Evolutionary conservation across 2,329 filamentous ascomycete genomes (phyloP), one percentile per base, ranked within the genome.

Genomic region (Lizonia empirigonia): DNA sequence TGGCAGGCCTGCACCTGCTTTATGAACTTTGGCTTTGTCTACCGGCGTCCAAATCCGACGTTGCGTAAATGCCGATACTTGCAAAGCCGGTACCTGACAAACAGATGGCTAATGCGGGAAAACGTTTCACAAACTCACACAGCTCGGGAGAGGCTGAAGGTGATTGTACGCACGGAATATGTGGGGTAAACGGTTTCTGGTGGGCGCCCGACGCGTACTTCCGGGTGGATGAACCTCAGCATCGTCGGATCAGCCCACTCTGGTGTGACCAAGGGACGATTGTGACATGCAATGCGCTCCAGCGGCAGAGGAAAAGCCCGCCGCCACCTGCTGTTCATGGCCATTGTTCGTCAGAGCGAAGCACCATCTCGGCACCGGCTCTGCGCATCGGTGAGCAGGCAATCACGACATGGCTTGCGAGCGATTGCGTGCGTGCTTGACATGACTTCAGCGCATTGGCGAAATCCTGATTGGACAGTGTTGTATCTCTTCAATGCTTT

Each of bases 181-280:
- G 48, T 53, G 46, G 48, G 44, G 47, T 49, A 45, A 40, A 4
- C 19, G 15, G 10, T n/a, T 26, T 30, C n/a, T 36, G 10, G 33
- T 44, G 32, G 24, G 50, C 38, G 20, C 35, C 19, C 42, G 39
- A 50, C n/a, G 30, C 23, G 41, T 27, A 24, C 22, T 19, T 18
- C 34, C 19, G 27, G 26, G 47, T 29, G 44, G 7, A 22, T 24
- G 19, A 26, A 29, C 30, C 30, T 29, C 19, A 5, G 26, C n/a
- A 29, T 18, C 13, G 26, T n/a, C 29, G 18, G 15, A 58, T 65
- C 63, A 65, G 58, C 62, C 63, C 63, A 65, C 59, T 19, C 48
- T 64, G 55, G 59, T 48, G 45, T 50, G 58, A 63, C 47, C 44
- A 29, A 34, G 10, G 9, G 6, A 20, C 42, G 19, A 47, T 37